These are phyloP conservation scores for Butyriboletus loyo DNA, from an alignment of 768 basidiomycete genomes.

Conservation along the genomic window DNA sequence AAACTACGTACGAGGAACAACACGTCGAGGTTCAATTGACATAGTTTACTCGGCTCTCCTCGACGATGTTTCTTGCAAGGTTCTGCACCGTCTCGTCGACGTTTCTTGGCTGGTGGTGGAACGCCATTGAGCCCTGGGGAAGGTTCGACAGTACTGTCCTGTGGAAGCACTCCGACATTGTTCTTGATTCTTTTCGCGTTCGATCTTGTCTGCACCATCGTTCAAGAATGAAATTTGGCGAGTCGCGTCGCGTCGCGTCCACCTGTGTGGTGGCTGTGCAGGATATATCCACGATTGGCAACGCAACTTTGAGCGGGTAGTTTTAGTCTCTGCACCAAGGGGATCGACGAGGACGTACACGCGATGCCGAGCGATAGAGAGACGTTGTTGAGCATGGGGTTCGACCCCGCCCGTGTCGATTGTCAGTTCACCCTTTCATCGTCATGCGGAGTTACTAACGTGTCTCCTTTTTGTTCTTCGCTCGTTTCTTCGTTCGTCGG, in stretches of 20 bases:
- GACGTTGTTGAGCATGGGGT: conserved; percentile 81
- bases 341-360: neutral
- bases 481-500: neutral
- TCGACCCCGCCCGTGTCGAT: conserved; percentile 78
- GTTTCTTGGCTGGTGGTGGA: neutral
- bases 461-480: neutral
- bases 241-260: too few species aligned
- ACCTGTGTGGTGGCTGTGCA: neutral
- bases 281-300: neutral
- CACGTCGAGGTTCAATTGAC: conserved; percentile 6
- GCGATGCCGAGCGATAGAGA: conserved; percentile 61
- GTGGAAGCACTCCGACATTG: too few species aligned
- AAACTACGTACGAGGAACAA: conserved; percentile 1
- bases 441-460: neutral
- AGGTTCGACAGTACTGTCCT: too few species aligned
- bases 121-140: neutral
- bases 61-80: neutral
- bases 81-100: neutral
- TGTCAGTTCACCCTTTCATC: conserved; percentile 52
- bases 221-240: too few species aligned
- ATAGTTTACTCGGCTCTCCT: neutral
- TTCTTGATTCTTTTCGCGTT: neutral
- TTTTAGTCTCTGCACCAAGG: neutral
- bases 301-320: neutral
- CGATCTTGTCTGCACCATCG: neutral